phyloP scores from a whole-genome alignment of 768 basidiomycete species.

The Tylopilus vinaceipallidus region DNA sequence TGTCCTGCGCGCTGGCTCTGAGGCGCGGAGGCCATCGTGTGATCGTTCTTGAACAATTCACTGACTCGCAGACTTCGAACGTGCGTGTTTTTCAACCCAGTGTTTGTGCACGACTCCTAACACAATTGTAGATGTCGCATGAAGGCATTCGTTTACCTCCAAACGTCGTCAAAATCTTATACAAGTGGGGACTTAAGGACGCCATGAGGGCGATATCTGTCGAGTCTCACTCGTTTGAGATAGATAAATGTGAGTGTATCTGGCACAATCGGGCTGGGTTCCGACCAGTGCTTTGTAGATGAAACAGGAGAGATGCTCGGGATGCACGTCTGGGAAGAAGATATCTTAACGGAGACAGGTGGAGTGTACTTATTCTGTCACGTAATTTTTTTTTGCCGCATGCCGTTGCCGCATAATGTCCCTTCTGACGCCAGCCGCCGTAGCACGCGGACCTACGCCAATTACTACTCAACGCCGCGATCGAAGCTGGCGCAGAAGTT shows the following conservation, averaged over 20 bases:
- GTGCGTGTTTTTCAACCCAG: constrained; percentile 20
- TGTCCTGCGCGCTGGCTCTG: constrained; percentile 55
- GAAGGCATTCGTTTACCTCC: constrained; percentile 52
- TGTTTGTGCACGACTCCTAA: not conserved
- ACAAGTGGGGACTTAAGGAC: constrained; percentile 53
- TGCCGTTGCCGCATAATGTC: not conserved
- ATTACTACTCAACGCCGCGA: constrained; percentile 46
- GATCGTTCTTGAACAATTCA: constrained; percentile 50
- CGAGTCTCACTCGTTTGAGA: constrained; percentile 19
- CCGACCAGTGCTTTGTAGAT: constrained; percentile 31
- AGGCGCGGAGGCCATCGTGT: constrained; percentile 59
- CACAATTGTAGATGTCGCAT: constrained; percentile 26
- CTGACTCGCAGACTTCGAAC: constrained; percentile 37
- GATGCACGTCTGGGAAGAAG: constrained; percentile 44
- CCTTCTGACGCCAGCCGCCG: not conserved
- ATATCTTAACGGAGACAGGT: constrained; percentile 46
- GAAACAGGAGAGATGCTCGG: constrained; percentile 45
- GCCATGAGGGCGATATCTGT: constrained; percentile 37
- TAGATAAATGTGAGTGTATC: constrained; percentile 28
- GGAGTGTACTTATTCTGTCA: constrained; percentile 50
- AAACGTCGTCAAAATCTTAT: constrained; percentile 55
- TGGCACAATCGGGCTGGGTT: not conserved
- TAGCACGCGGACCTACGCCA: constrained; percentile 54
- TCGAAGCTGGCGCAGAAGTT: constrained; percentile 46
- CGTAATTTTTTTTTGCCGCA: constrained; percentile 25